Base-by-base conservation (phyloP, 805 yeast genomes). In the Candida maris region DNA sequence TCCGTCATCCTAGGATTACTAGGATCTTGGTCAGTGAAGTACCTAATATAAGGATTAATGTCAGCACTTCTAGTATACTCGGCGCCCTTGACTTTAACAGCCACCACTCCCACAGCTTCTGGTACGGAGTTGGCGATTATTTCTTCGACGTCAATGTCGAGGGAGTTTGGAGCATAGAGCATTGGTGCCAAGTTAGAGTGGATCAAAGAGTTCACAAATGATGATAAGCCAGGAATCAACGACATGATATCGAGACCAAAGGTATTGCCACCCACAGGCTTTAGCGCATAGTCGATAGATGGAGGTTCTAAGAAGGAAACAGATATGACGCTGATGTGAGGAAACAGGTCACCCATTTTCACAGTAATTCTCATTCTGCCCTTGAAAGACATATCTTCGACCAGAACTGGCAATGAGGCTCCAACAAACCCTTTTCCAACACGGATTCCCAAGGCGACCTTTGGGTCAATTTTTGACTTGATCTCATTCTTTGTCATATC, bases 221-320 rank as follows among this genome's bases (percentile, higher is more conserved):
- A 67, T 17, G 85, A 72, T 54, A 85, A 73, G 44, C 93, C 93
- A 4, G 95, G 95, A 45, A 85, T 72, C 49, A 84, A 70, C 3
- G 89, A 79, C 94, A 85, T 85, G 48, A 85, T 75, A 63, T 85
- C 95, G 29, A 85, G 54, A 43, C 95, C 95, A 42, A 85, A 71
- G n/a, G 89, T 80, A 56, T 85, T 91, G 64, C 94, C 93, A 57
- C 93, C 93, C 35, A 85, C 82, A 7, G 95, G 95, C 56, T 85
- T 85, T 67, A 85, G 73, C 15, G 79, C 81, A 57, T 83, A 85
- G 54, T 81, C 89, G 53, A 85, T 81, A 20, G 72, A 68, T 25
- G 93, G 93, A 14, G 91, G 82, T 57, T 84, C 91, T 52, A 85
- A 65, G 51, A 85, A 75, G 44, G 79, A 82, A 38, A 84, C 66